Evolutionary conservation across 257 asterid genomes (phyloP), one percentile per base, ranked within the genome.

Genomic region (Voacanga thouarsii): DNA sequence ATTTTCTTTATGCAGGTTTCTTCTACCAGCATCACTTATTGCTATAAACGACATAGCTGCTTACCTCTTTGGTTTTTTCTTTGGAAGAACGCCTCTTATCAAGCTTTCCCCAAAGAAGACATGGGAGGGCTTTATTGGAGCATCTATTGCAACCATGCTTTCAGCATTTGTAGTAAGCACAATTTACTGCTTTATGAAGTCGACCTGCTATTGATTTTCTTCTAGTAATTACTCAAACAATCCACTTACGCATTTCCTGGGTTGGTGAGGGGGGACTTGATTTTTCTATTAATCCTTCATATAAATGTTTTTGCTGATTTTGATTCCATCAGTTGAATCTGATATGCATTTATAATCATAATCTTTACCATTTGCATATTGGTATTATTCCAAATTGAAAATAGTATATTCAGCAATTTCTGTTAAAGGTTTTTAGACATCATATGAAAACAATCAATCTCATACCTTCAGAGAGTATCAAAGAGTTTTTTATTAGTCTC

Each of bases 81-180:
- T 89, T 49, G 96, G 96, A 44, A 88, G 80, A 81, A 90, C 96
- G 4, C 96, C 93, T 33, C 76, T 90, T 33, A 90, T 90, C 87
- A 86, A 90, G 78, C 83, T 90, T 69, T 89, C 96, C 63, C 93
- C 96, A 1, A 90, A 89, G 85, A 90, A 89, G 85, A 90, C 96
- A 45, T 86, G 96, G 93, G 96, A 90, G 83, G 96, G 96, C 53
- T 90, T 89, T 59, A 84, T 90, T 50, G 96, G 93, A 78, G 96
- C 88, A 75, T 90, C 93, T 30, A 63, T 90, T 12, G 87, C 96
- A 23, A 90, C 96, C 8, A 84, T 89, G 45, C 19, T 83, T 50
- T 86, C 89, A n/a, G 96, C 93, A 75, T 89, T 89, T 82, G 30
- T 86, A 84, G 96, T 90, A 82, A 81, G 73, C 78, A 61, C 18